phyloP scores from a whole-genome alignment of 2,329 filamentous ascomycete species.

The Fusarium secorum region DNA sequence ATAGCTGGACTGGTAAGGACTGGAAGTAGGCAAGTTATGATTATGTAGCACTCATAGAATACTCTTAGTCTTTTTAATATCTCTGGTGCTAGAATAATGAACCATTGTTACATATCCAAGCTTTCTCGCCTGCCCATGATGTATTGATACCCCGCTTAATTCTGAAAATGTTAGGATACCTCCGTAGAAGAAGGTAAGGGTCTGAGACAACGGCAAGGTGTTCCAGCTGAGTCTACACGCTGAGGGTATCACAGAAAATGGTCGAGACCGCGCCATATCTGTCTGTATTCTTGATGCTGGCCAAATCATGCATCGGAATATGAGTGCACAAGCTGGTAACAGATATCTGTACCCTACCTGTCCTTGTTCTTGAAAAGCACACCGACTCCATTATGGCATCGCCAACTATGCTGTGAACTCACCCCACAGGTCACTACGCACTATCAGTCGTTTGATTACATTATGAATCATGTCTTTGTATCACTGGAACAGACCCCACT shows the following conservation, averaged over 20 bases:
- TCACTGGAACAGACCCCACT: background rate
- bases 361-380: background rate
- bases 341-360: background rate
- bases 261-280: background rate
- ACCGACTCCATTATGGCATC: background rate
- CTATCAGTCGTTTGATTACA: background rate
- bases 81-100: too few relatives aligned
- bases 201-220: background rate
- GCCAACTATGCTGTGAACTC: background rate
- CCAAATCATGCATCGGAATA: background rate
- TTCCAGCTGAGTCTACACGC: background rate
- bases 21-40: background rate
- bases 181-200: accelerated
- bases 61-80: too few relatives aligned
- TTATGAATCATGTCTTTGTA: background rate
- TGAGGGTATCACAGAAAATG: background rate
- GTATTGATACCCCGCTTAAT: background rate
- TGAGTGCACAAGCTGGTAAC: background rate
- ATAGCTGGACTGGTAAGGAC: too few relatives aligned
- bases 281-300: accelerated
- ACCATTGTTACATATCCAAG: background rate
- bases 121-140: background rate
- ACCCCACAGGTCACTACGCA: accelerated
- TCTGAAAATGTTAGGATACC: too few relatives aligned
- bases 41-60: background rate